A percentile compares a stretch with the other conserved stretches of the same genome.
phyloP scores from a whole-genome alignment of 2,329 filamentous ascomycete genomes.

The Knoxdaviesia proteae region DNA sequence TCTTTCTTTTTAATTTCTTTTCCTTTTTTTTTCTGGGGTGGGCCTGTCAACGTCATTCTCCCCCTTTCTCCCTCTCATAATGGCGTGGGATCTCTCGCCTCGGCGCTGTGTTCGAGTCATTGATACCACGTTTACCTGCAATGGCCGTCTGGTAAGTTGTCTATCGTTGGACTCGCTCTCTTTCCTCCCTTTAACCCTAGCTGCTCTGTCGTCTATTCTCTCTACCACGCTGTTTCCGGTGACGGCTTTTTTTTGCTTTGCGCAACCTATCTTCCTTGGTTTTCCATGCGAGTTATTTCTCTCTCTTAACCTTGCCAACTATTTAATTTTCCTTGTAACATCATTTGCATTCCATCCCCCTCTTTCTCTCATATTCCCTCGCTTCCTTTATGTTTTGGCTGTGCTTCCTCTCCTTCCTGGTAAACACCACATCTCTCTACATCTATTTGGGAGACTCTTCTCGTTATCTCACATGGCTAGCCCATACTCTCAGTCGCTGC shows the following conservation, averaged over 20 bases:
- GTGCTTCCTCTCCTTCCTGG: neutral
- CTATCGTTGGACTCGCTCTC: neutral
- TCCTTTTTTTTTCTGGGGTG: conserved; percentile 4
- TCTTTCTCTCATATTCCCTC: too few relatives aligned
- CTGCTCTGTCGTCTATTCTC: neutral
- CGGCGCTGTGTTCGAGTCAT: conserved; percentile 43
- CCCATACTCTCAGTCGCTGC: neutral
- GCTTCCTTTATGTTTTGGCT: neutral
- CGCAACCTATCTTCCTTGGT: neutral
- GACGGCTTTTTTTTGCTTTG: neutral
- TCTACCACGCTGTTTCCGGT: conserved; percentile 1
- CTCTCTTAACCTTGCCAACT: too few relatives aligned
- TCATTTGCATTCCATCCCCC: too few relatives aligned
- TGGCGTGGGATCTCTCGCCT: conserved; percentile 36
- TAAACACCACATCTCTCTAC: too few relatives aligned
- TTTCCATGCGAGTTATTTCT: too few relatives aligned
- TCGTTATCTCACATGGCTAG: neutral
- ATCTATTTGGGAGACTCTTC: too few relatives aligned
- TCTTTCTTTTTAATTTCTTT: conserved; percentile 3
- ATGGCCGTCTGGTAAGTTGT: conserved; percentile 45
- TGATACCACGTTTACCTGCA: conserved; percentile 51
- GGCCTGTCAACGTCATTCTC: too few relatives aligned
- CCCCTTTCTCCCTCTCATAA: conserved; percentile 10
- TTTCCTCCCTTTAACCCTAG: conserved; percentile 1
- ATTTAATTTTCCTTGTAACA: too few relatives aligned